Conservation (phyloP, 148 eudicot species). For the Chenopodium album region DNA sequence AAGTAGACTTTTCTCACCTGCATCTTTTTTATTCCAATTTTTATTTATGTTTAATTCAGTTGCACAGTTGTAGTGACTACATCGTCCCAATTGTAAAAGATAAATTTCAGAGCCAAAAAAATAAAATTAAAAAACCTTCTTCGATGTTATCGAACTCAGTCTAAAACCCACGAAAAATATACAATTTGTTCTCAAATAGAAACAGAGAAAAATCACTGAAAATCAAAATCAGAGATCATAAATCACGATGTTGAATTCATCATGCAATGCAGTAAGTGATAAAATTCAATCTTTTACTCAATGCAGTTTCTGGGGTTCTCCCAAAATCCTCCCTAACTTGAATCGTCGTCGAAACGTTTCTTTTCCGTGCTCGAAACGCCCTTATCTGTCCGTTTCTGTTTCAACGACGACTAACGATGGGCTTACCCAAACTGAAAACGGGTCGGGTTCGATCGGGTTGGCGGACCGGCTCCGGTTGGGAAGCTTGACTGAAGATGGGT, state of each 20-base stretch:
- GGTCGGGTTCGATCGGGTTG: conserved; percentile 28
- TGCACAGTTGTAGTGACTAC: too few relatives aligned
- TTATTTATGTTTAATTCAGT: too few relatives aligned
- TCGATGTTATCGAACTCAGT: conserved; percentile 18
- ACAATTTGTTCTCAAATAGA: background rate
- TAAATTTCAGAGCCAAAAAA: background rate
- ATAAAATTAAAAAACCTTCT: background rate
- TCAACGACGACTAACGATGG: conserved; percentile 20
- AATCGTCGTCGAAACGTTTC: conserved; percentile 29
- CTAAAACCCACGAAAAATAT: conserved; percentile 5
- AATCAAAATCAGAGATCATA: conserved; percentile 2
- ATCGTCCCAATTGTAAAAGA: too few relatives aligned
- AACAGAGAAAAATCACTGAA: background rate
- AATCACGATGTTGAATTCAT: conserved; percentile 36
- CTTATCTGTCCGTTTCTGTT: conserved; percentile 29
- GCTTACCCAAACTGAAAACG: background rate
- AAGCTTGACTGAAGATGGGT: conserved; percentile 68
- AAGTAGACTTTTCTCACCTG: too few relatives aligned
- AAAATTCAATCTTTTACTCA: conserved; percentile 39
- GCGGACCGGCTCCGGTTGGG: conserved; percentile 73
- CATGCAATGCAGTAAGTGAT: conserved; percentile 36
- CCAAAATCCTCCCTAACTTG: conserved; percentile 11
- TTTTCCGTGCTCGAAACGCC: conserved; percentile 20
- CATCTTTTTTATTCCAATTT: too few relatives aligned
- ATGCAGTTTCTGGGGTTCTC: conserved; percentile 32